Conservation (phyloP, 257 asterid genomes). For the Scutellaria barbata region DNA sequence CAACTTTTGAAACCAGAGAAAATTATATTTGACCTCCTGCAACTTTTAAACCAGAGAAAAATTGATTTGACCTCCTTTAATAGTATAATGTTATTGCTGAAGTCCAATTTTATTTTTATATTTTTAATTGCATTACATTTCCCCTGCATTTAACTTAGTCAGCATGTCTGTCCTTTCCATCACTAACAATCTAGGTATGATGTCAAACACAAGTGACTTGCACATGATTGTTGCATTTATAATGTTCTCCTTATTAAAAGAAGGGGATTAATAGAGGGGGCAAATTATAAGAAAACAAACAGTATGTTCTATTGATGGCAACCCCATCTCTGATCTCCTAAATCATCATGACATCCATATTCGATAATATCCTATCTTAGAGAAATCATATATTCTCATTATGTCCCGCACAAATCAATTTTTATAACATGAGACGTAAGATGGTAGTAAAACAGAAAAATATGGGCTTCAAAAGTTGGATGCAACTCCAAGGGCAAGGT, state of each 20-base stretch:
- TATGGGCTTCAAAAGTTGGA: not conserved
- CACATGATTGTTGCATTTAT: slow-evolving; percentile 7
- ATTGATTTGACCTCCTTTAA: not conserved
- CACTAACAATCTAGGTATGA: not conserved
- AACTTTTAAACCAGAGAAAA: not conserved
- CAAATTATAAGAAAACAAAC: no score
- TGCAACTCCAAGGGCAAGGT: slow-evolving; percentile 15
- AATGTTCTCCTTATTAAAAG: not conserved
- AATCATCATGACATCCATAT: not conserved
- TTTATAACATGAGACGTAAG: not conserved
- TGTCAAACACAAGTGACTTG: not conserved
- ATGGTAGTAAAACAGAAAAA: not conserved
- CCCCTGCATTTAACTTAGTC: not conserved
- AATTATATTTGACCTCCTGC: not conserved
- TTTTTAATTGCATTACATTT: not conserved
- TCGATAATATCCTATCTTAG: not conserved
- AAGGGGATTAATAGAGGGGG: not conserved
- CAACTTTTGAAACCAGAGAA: not conserved
- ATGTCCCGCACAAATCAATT: not conserved
- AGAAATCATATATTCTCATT: not conserved
- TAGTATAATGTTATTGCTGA: not conserved
- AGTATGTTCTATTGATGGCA: not conserved
- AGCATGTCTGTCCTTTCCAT: not conserved
- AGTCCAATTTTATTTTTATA: no score
- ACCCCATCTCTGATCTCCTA: not conserved